Percentiles rank a stretch among this genome's conserved stretches.
phyloP scores from a whole-genome alignment of 257 asterid genomes.

The Oldenlandia corymbosa region DNA sequence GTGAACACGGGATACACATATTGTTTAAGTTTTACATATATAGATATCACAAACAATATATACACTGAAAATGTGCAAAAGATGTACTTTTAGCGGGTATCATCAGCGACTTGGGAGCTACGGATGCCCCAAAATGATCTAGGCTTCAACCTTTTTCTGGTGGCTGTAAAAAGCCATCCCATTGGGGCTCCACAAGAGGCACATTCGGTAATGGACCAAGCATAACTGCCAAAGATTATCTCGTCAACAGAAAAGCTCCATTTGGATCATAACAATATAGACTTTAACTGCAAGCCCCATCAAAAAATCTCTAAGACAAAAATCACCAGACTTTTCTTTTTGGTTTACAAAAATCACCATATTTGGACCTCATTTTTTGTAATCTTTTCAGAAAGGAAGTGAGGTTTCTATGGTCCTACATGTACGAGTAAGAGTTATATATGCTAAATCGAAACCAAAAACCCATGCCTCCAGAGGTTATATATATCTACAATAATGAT shows the following conservation, averaged over 20 bases:
- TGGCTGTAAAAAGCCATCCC: conserved; percentile 89
- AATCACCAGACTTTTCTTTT: too few species aligned
- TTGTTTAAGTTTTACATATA: conserved; percentile 1
- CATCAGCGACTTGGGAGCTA: conserved; percentile 78
- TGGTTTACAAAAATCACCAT: too few species aligned
- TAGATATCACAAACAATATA: neutral
- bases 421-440: neutral
- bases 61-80: neutral
- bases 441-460: neutral
- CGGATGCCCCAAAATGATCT: conserved; percentile 88
- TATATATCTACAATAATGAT: too few species aligned
- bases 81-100: conserved; percentile 20
- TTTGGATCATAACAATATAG: neutral
- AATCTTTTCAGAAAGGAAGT: neutral
- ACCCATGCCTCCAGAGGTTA: neutral
- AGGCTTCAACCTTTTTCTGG: conserved; percentile 58
- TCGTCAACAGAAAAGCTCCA: conserved; percentile 8
- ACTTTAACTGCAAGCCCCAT: too few species aligned
- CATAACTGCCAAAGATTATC: conserved; percentile 51
- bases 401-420: neutral
- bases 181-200: conserved; percentile 63
- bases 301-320: too few species aligned
- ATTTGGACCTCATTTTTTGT: neutral
- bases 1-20: neutral
- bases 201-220: conserved; percentile 87